These are phyloP conservation scores for Exophiala oligosperma DNA, from an alignment of 2,329 filamentous ascomycete genomes.

Conservation along the genomic window DNA sequence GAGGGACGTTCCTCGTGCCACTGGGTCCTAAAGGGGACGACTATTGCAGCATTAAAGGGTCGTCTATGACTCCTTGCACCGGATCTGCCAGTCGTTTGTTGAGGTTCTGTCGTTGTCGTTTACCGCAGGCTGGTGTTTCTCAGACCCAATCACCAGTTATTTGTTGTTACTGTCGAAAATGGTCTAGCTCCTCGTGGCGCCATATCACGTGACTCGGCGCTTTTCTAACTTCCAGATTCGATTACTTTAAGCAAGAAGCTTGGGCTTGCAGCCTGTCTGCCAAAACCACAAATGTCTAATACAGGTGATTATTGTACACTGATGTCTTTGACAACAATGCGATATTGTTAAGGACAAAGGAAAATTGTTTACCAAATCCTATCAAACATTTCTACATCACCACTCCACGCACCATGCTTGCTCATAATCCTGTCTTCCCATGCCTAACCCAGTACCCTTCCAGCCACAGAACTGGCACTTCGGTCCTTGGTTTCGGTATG, in stretches of 20 bases:
- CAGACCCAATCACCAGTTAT: neutral
- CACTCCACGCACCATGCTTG: neutral
- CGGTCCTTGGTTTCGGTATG: conserved; percentile 90
- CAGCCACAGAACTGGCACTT: conserved; percentile 70
- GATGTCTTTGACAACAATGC: no score
- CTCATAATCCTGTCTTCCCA: neutral
- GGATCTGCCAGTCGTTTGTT: neutral
- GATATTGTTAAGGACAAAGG: no score
- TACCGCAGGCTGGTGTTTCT: neutral
- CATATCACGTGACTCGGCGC: neutral
- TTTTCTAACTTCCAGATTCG: no score
- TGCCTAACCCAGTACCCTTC: conserved; percentile 61
- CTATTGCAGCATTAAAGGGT: no score
- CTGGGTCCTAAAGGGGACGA: no score
- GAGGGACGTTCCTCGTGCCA: no score
- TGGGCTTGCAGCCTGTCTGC: no score
- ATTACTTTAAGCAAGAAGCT: no score
- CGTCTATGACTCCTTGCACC: no score
- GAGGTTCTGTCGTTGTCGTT: neutral
- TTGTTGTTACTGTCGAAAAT: conserved; percentile 13
- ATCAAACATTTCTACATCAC: neutral
- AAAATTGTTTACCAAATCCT: neutral
- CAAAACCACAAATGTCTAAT: no score
- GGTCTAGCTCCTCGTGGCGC: conserved; percentile 6
- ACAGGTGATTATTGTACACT: no score